phyloP scores from a whole-genome alignment of 805 yeast species.

The Metschnikowia amazonensis region DNA sequence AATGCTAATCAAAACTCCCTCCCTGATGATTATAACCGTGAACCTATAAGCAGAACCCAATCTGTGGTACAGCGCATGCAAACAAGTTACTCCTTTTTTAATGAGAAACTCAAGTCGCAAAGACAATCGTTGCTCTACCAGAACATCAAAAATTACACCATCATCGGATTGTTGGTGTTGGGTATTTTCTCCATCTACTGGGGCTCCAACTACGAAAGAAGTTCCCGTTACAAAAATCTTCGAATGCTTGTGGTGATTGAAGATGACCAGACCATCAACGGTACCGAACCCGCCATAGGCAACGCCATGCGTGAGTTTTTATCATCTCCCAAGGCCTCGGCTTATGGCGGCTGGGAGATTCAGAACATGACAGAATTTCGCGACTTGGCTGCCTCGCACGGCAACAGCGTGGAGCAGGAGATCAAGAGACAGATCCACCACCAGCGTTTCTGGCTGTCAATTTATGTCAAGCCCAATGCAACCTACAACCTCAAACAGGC shows the following conservation, averaged over 20 bases:
- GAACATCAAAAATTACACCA: slow-evolving; percentile 21
- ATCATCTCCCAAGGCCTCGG: slow-evolving; percentile 18
- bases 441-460: slow-evolving; percentile 60
- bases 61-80: slow-evolving; percentile 23
- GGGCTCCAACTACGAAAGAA: slow-evolving; percentile 42
- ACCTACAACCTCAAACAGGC: slow-evolving; percentile 39
- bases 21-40: not conserved
- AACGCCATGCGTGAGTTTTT: slow-evolving; percentile 19
- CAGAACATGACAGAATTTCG: slow-evolving; percentile 26
- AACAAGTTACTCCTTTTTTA: slow-evolving; percentile 31
- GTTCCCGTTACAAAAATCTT: slow-evolving; percentile 28
- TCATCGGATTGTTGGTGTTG: slow-evolving; percentile 37
- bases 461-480: slow-evolving; percentile 50
- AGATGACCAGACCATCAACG: slow-evolving; percentile 23
- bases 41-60: slow-evolving; percentile 7
- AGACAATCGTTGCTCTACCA: slow-evolving; percentile 20
- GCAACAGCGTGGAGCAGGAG: slow-evolving; percentile 30
- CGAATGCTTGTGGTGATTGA: slow-evolving; percentile 39
- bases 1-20: not conserved
- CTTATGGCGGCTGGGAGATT: slow-evolving; percentile 36
- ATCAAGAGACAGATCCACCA: slow-evolving; percentile 45
- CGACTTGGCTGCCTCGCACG: slow-evolving; percentile 25
- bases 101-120: slow-evolving; percentile 20
- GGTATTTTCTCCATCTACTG: slow-evolving; percentile 45
- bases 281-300: slow-evolving; percentile 27